Evolutionary conservation across 169 alveolate species (phyloP), one percentile per base, ranked within the genome.

Genomic region (Cryptosporidium felis): DNA sequence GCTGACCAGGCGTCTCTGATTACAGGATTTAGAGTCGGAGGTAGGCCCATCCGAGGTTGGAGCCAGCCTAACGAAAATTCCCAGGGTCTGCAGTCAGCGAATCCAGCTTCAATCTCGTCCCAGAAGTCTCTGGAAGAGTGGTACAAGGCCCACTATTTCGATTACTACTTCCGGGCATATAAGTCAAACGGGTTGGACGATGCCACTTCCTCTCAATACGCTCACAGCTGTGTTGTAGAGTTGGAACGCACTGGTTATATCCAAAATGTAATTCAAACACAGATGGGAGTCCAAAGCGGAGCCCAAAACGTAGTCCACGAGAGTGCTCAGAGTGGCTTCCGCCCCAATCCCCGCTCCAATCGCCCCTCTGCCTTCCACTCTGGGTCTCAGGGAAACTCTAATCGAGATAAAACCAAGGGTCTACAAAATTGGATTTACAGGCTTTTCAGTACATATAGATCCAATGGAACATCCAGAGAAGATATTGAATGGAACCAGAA

Each of bases 401-500:
- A n/a, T n/a, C n/a, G n/a, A n/a, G n/a, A 56, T n/a, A 56, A 36
- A 12, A 36, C 53, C 38, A 60, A 60, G 40, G 53, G 47, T 6
- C 16, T 74, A 6, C 85, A 74, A 53, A 74, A 74, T n/a, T 74
- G 85, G 85, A 49, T 74, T 3, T 56, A 53, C 34, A 30, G 66
- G 26, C 44, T 74, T 2, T 36, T 53, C 26, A 53, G 74, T 28
- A 16, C 85, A 3, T 74, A 74, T 10, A 53, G 85, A 38, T 74
- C 85, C 4, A 53, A 74, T 56, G 85, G 85, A 10, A 51, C 53
- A 5, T 74, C 85, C 51, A 58, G 41, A n/a, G 67, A 74, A 10
- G 85, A 74, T 36, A 51, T 74, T 14, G 85, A 74, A 23, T 74
- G 85, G 85, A 74, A 74, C 36, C 46, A 74, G 23, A 74, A 74